These are phyloP conservation scores for Mycosphaerella arachidis DNA, from an alignment of 2,329 filamentous ascomycete genomes.

Conservation along the genomic window DNA sequence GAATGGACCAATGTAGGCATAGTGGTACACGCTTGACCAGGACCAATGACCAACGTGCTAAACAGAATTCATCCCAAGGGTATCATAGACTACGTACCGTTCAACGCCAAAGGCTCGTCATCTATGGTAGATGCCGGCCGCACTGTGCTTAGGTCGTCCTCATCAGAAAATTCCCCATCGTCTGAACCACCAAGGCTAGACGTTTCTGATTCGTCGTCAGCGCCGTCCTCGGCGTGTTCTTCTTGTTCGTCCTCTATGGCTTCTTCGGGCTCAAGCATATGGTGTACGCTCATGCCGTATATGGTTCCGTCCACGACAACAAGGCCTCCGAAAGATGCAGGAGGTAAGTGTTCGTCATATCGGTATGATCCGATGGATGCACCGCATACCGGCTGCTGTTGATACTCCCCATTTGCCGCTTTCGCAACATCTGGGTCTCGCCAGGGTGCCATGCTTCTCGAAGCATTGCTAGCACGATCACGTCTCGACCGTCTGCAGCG, in stretches of 20 bases:
- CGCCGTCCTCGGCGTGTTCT: conserved; percentile 39
- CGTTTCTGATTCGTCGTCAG: conserved; percentile 30
- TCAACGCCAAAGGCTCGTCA: conserved; percentile 11
- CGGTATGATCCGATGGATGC: conserved; percentile 91
- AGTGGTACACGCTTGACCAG: neutral
- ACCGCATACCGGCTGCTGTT: conserved; percentile 73
- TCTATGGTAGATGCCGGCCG: conserved; percentile 27
- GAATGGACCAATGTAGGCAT: neutral
- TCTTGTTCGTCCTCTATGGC: conserved; percentile 48
- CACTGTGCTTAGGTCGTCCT: conserved; percentile 46
- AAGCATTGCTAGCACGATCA: conserved; percentile 21
- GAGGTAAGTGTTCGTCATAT: conserved; percentile 77
- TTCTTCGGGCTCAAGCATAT: conserved; percentile 74
- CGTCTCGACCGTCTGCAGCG: conserved; percentile 34
- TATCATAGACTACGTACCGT: neutral
- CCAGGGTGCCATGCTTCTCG: conserved; percentile 26
- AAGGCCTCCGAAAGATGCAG: conserved; percentile 85
- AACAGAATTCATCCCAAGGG: neutral
- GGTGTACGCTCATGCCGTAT: conserved; percentile 94
- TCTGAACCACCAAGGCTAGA: conserved; percentile 44
- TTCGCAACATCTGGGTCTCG: conserved; percentile 23
- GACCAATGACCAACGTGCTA: neutral
- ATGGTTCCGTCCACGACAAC: conserved; percentile 78
- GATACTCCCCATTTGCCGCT: conserved; percentile 68
- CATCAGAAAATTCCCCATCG: conserved; percentile 55